Evolutionary conservation across 2,329 filamentous ascomycete species (phyloP), one percentile per base, ranked within the genome.

Genomic region (Diaporthe ampelina): DNA sequence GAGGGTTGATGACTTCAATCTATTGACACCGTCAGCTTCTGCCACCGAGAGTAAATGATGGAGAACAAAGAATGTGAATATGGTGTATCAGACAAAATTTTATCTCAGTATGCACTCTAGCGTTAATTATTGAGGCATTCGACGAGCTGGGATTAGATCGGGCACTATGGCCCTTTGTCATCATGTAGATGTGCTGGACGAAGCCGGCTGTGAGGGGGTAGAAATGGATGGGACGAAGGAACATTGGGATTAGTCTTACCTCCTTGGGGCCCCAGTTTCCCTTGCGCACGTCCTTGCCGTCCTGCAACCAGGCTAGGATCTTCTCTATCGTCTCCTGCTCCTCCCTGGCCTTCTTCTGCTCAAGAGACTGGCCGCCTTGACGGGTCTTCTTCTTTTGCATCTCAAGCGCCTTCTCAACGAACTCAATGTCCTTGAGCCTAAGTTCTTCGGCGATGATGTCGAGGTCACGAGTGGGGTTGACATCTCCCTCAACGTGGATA

Each of bases 81-180:
- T 72, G 45, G 37, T 21, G 76, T 76, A 85, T 94, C 94, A 95
- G 94, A 91, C 84, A 86, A 89, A 89, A 91, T 87, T 88, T 94
- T 89, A 93, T 98, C 95, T 97, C 96, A 98, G 86, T 83, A 91
- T 91, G 89, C 88, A 89, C 93, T 94, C 93, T 88, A 89, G 90
- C 91, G 94, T 91, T 91, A 86, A 87, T 86, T 85, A 86, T 90
- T 90, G 92, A 94, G 93, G 91, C 90, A 91, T 93, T 98, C 96
- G 93, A 98, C 94, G 97, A 99, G 97, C 97, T 99, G 97, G 97
- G 97, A 94, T 97, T 95, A 94, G 88, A 90, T 95, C 94, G 94
- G 95, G 95, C 94, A 90, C 86, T 88, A 88, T 90, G 92, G 94
- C 95, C 97, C 93, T 98, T 97, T 93, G 92, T 98, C 97, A 98